A percentile compares a stretch with the other conserved stretches of the same genome.
These are phyloP conservation scores for Malus sieversii DNA, from an alignment of 306 rosid genomes.

Conservation along the genomic window DNA sequence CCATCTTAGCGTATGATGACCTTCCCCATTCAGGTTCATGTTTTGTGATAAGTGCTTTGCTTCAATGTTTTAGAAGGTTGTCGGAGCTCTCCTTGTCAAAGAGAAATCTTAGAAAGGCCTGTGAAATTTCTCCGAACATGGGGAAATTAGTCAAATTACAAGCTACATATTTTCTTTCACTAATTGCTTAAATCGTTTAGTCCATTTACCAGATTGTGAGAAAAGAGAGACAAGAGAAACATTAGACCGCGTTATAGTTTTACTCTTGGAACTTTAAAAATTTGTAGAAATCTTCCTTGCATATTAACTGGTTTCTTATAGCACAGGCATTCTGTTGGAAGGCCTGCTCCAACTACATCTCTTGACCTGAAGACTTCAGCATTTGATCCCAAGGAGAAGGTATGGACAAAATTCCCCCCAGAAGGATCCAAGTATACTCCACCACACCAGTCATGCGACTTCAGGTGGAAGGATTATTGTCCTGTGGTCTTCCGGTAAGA, in stretches of 20 bases:
- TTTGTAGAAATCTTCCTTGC: constrained; percentile 17
- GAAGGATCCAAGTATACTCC: constrained; percentile 97
- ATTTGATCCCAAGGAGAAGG: constrained; percentile 87
- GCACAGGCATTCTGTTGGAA: constrained; percentile 94
- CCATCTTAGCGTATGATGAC: not conserved
- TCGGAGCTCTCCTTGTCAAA: not conserved
- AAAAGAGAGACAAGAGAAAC: not conserved
- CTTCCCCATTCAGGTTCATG: not conserved
- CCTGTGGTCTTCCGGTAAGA: constrained; percentile 89
- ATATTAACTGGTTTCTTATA: constrained; percentile 41
- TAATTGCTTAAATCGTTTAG: not conserved
- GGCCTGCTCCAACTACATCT: constrained; percentile 87
- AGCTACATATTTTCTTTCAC: not conserved
- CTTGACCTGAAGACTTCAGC: constrained; percentile 85
- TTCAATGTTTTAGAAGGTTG: not conserved
- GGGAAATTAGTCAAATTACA: not conserved
- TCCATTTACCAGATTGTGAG: not conserved
- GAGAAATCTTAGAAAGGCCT: not conserved
- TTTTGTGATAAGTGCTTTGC: not conserved
- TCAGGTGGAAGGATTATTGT: constrained; percentile 96
- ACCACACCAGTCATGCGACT: constrained; percentile 81
- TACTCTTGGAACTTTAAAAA: not conserved
- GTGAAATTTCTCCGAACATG: not conserved
- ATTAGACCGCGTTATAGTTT: not conserved
- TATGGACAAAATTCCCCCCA: constrained; percentile 92